Evolutionary conservation across 2,329 filamentous ascomycete species (phyloP).

Genomic region (Penicillium sp.): DNA sequence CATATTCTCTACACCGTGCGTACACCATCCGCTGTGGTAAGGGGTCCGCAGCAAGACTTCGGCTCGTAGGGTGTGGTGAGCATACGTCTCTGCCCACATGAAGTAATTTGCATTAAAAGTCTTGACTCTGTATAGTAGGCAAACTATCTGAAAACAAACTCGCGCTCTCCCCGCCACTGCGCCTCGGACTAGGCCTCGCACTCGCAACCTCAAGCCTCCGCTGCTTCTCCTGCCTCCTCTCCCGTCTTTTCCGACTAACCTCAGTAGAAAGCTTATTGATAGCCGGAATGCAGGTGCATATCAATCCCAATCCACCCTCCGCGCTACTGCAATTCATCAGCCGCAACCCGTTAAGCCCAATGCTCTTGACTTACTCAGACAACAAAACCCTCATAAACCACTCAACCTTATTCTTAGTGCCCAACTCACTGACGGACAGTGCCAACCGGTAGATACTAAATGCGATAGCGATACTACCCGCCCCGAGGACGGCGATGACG

Average conservation of each 20-base stretch:
- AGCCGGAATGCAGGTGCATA: constrained; percentile 5
- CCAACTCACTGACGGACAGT: not conserved
- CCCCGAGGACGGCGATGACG: not conserved
- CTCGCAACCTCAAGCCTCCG: not conserved
- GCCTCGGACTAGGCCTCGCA: not conserved
- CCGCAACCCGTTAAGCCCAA: too few relatives aligned
- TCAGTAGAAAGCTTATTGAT: not conserved
- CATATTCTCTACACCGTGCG: too few relatives aligned
- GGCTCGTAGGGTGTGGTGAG: too few relatives aligned
- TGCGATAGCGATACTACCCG: constrained; percentile 2
- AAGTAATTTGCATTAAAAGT: not conserved
- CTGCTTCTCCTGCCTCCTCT: not conserved
- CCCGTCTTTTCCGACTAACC: not conserved
- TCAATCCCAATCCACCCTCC: constrained; percentile 2
- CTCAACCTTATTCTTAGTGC: not conserved
- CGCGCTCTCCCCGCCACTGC: not conserved
- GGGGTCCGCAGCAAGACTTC: too few relatives aligned
- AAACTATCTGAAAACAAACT: not conserved
- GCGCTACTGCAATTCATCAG: not conserved
- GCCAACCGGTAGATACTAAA: constrained; percentile 6
- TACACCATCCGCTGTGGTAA: too few relatives aligned
- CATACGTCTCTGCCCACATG: too few relatives aligned
- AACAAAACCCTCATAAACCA: constrained; percentile 1
- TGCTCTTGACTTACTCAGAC: not conserved
- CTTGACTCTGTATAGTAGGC: not conserved